phyloP scores from a whole-genome alignment of 345 rosid genomes.

The Acer campestre region DNA sequence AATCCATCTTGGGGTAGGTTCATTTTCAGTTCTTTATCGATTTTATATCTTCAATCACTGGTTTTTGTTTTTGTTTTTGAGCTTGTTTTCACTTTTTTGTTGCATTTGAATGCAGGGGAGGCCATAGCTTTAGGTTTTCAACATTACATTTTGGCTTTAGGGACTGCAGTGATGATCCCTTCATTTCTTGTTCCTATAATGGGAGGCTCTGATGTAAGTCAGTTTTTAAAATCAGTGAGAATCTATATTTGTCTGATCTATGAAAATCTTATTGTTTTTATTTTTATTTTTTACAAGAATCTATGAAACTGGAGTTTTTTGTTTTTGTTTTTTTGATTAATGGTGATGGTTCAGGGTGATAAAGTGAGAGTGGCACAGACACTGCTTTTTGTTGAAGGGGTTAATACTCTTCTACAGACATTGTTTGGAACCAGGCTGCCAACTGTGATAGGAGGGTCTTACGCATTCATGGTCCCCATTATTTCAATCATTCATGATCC shows the following conservation, averaged over 20 bases:
- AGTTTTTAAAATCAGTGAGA: neutral
- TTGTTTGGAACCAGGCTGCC: slow-evolving; percentile 94
- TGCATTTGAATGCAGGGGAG: slow-evolving; percentile 65
- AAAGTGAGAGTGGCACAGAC: slow-evolving; percentile 97
- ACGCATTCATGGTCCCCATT: slow-evolving; percentile 96
- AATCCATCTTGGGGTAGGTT: slow-evolving; percentile 95
- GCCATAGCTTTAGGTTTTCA: slow-evolving; percentile 92
- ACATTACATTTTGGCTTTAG: slow-evolving; percentile 93
- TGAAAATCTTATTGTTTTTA: neutral
- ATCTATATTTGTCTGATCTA: neutral
- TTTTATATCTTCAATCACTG: neutral
- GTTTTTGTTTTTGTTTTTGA: neutral
- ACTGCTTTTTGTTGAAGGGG: slow-evolving; percentile 85
- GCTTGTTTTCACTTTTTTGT: slow-evolving; percentile 1
- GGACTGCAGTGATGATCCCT: slow-evolving; percentile 99
- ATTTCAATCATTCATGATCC: slow-evolving; percentile 90
- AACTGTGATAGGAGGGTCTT: slow-evolving; percentile 94
- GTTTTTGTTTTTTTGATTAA: neutral
- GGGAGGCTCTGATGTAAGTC: slow-evolving; percentile 91
- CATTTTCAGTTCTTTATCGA: neutral
- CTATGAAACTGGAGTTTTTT: neutral
- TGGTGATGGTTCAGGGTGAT: slow-evolving; percentile 65
- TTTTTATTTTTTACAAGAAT: neutral
- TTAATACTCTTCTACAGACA: slow-evolving; percentile 89
- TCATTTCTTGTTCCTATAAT: slow-evolving; percentile 94